Evolutionary conservation across 2,329 filamentous ascomycete species (phyloP), one percentile per base, ranked within the genome.

Genomic region (Claviceps africana): DNA sequence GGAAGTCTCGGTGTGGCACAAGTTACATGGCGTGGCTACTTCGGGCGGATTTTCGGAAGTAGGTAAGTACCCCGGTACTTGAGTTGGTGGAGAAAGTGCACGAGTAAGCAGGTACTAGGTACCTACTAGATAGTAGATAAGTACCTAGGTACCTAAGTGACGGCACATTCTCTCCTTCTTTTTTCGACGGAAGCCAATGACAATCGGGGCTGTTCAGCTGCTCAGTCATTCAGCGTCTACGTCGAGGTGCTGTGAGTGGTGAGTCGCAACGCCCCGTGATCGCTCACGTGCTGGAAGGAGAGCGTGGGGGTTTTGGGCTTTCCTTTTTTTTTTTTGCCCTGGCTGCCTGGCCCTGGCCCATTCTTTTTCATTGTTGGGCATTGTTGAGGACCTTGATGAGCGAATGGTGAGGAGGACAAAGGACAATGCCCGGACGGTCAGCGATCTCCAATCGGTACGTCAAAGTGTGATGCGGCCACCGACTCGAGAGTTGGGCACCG

Each of bases 1-100:
- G 43, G 58, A 68, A 65, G 66, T 68, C 64, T 65, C 65, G 60
- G 53, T 61, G 48, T 51, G 58, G 64, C 61, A 61, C 54, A 60
- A 57, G 17, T 61, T 65, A 58, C 60, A 64, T 62, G 60, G 61
- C 59, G 60, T 45, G 57, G 63, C 62, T 65, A 65, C 63, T 59
- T 64, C 59, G 42, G 22, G 22, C 13, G 28, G 57, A 54, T 48
- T 37, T 51, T 57, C 64, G 64, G 62, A 60, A n/a, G n/a, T n/a
- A n/a, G n/a, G n/a, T n/a, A n/a, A n/a, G n/a, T n/a, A n/a, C n/a
- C n/a, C n/a, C n/a, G n/a, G n/a, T n/a, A n/a, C n/a, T n/a, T n/a
- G n/a, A n/a, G n/a, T n/a, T n/a, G n/a, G n/a, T n/a, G n/a, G n/a
- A n/a, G n/a, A n/a, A n/a, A n/a, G n/a, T n/a, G n/a, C n/a, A n/a